Evolutionary conservation across 164 flowering plant genomes (phyloP), one percentile per base, ranked within the genome.

Genomic region (Vitis labrusca): DNA sequence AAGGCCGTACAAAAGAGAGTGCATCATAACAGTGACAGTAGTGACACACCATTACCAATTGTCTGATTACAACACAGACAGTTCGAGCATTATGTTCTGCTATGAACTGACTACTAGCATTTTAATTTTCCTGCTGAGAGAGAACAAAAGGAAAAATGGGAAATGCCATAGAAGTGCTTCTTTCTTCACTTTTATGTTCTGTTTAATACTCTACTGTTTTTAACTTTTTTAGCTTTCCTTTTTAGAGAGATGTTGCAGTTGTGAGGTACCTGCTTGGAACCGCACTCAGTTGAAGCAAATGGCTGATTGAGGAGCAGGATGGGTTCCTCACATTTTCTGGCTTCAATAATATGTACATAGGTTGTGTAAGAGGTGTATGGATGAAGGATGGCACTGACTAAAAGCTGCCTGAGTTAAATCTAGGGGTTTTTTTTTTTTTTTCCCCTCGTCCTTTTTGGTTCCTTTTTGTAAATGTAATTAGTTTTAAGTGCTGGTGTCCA

Each of bases 1-100:
- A 95, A 91, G 66, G 99, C 98, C 44, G 97, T 90, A 17, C 97
- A 93, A 64, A 90, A 85, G 60, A 85, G 68, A 76, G 78, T 81
- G 81, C 86, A 85, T 70, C 77, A 76, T 57, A 65, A 65, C 48
- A 29, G 29, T 44, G 64, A 48, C 60, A 57, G 37, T n/a, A 67
- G 68, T 15, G 76, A 76, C 30, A 14, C 52, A 17, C 67, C 78
- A 27, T 37, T 74, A 13, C 60, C 70, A 50, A 59, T 73, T 44
- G 81, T 81, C 68, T 85, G 73, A 80, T 37, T 48, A 27, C 29
- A 37, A 16, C 17, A 50, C 10, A 48, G 48, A 37, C 10, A 55
- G 48, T 65, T 10, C 10, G 7, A 1, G 30, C 61, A 65, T 51
- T 48, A 27, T 10, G 29, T 59, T 3, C 27, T 59, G 61, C 32